Evolutionary conservation across 441 rosid species (phyloP).

Genomic region (Theobroma grandiflorum): DNA sequence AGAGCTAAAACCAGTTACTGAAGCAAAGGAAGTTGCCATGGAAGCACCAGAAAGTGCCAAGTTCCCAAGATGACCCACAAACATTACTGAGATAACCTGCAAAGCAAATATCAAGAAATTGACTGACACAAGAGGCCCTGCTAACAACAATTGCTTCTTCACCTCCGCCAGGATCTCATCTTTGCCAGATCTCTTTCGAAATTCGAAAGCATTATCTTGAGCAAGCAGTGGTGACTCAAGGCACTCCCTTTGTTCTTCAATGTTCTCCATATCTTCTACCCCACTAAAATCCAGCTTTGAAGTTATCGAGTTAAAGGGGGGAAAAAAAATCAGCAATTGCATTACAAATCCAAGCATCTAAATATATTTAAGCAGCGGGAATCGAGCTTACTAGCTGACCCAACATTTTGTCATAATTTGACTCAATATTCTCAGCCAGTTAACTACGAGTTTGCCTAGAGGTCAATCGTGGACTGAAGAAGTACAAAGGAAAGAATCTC

Average conservation of each 20-base stretch:
- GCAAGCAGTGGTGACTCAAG: conserved; percentile 24
- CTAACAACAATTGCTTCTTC: conserved; percentile 47
- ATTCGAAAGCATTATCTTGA: conserved; percentile 10
- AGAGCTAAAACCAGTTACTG: conserved; percentile 59
- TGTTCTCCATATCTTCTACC: conserved; percentile 15
- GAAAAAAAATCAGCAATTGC: background rate
- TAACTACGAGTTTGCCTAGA: background rate
- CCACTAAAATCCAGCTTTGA: background rate
- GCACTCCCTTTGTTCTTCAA: conserved; percentile 22
- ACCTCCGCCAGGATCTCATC: conserved; percentile 42
- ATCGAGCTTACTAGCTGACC: background rate
- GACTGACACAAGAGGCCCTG: conserved; percentile 56
- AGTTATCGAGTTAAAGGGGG: background rate
- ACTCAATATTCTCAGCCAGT: background rate
- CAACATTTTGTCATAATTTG: no score
- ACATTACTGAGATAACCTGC: conserved; percentile 53
- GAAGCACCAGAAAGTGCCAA: conserved; percentile 62
- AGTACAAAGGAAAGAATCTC: no score
- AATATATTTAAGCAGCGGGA: background rate
- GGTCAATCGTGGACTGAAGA: no score
- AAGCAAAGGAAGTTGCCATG: conserved; percentile 64
- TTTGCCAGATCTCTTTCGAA: conserved; percentile 14
- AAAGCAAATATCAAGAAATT: conserved; percentile 52
- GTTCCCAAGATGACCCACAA: conserved; percentile 56
- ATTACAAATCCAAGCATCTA: background rate